Conservation (phyloP, 331 rosid species). For the Telfairia occidentalis region DNA sequence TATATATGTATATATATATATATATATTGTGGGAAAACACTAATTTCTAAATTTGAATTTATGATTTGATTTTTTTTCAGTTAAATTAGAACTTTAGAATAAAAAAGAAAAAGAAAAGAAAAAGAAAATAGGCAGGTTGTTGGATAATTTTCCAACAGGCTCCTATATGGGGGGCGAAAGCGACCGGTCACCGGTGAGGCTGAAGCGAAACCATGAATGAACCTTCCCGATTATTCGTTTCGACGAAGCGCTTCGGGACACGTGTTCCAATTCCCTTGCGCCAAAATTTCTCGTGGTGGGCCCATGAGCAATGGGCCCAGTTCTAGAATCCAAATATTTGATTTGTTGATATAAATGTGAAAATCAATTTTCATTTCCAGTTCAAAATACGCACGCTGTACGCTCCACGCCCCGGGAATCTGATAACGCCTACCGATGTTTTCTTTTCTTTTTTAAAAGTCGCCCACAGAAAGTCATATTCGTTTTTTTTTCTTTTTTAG, state of each 20-base stretch:
- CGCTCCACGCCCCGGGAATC: not conserved
- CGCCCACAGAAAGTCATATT: not conserved
- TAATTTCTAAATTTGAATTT: not conserved
- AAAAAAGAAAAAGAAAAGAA: not conserved
- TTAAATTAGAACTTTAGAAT: not conserved
- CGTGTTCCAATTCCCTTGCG: not conserved
- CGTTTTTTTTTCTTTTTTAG: too few relatives aligned
- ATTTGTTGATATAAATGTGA: not conserved
- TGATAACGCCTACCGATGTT: not conserved
- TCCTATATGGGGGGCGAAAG: not conserved
- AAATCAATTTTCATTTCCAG: not conserved
- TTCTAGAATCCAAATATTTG: not conserved
- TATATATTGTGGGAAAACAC: not conserved
- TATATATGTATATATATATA: too few relatives aligned
- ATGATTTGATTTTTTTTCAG: not conserved
- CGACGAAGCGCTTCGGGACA: not conserved
- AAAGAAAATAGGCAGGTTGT: not conserved
- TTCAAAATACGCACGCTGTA: not conserved
- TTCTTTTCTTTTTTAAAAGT: not conserved
- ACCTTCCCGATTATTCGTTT: not conserved
- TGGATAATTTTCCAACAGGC: slow-evolving; percentile 3
- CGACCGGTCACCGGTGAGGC: not conserved
- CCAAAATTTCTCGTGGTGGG: not conserved
- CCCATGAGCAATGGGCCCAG: not conserved
- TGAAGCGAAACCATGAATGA: not conserved